These are phyloP conservation scores for Penicillium hesseltinei DNA, from an alignment of 2,329 filamentous ascomycete species.

Conservation along the genomic window DNA sequence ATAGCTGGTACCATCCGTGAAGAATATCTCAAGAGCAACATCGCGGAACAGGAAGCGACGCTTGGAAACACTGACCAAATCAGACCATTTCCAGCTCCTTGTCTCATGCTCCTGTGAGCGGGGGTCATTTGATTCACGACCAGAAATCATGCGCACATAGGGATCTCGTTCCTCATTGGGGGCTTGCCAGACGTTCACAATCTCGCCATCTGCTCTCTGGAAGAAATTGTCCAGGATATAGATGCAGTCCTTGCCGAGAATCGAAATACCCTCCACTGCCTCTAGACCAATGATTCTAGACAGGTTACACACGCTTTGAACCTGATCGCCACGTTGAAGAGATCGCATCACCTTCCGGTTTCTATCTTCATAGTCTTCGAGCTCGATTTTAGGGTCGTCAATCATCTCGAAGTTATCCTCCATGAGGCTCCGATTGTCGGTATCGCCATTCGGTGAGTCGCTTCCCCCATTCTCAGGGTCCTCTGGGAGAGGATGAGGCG, in stretches of 20 bases:
- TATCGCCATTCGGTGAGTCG: conserved; percentile 31
- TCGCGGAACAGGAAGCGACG: conserved; percentile 92
- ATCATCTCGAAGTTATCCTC: conserved; percentile 97
- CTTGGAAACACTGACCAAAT: conserved; percentile 94
- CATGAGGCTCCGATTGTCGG: conserved; percentile 45
- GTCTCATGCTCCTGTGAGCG: conserved; percentile 71
- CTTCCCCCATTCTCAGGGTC: conserved; percentile 35
- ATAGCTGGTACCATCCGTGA: conserved; percentile 94
- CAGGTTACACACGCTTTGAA: conserved; percentile 92
- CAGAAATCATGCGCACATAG: conserved; percentile 90
- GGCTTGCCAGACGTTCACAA: conserved; percentile 94
- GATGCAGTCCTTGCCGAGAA: conserved; percentile 84
- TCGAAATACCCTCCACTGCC: conserved; percentile 87
- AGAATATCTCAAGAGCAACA: conserved; percentile 95
- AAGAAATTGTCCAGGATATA: conserved; percentile 98
- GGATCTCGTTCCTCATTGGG: conserved; percentile 89
- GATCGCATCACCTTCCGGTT: conserved; percentile 97
- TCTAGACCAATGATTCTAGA: conserved; percentile 92
- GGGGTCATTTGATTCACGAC: conserved; percentile 63
- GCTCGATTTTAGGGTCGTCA: conserved; percentile 82
- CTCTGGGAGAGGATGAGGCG: conserved; percentile 34
- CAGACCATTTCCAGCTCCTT: conserved; percentile 88
- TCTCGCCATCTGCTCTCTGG: conserved; percentile 89
- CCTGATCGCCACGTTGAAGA: conserved; percentile 82
- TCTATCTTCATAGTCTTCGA: conserved; percentile 91